A percentile compares a stretch with the other conserved stretches of the same genome.
Evolutionary conservation across 148 eudicot species (phyloP).

Genomic region (Selenicereus undatus): DNA sequence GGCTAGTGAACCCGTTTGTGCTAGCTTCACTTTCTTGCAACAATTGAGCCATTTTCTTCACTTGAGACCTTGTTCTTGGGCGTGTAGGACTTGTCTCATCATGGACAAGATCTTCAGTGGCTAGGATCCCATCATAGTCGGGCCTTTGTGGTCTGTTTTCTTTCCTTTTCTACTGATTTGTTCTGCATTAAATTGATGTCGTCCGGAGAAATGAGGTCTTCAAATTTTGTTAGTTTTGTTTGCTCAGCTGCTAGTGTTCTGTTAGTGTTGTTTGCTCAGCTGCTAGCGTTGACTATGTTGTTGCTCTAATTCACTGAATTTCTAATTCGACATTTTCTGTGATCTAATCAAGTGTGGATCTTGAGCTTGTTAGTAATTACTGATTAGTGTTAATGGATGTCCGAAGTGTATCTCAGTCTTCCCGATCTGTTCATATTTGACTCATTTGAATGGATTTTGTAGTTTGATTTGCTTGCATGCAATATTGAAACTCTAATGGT

Average conservation of each 20-base stretch:
- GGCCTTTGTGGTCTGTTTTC: no score
- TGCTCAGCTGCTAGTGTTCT: neutral
- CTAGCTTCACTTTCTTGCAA: no score
- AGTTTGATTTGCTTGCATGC: neutral
- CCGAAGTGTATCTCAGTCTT: neutral
- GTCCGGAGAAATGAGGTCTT: neutral
- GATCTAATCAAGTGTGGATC: neutral
- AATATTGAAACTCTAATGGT: neutral
- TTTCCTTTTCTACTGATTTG: neutral
- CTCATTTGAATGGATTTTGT: neutral
- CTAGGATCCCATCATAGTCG: no score
- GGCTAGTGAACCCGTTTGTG: no score
- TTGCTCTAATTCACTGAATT: neutral
- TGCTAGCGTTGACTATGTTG: no score
- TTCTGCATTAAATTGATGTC: neutral
- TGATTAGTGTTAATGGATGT: neutral
- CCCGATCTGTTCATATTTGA: conserved; percentile 21
- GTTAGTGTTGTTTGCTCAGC: no score
- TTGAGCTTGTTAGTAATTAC: neutral
- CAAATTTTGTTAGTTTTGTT: neutral
- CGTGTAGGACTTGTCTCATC: no score
- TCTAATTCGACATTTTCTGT: neutral
- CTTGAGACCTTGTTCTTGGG: no score
- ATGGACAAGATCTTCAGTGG: no score
- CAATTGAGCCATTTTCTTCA: no score